Conservation (phyloP, 1,284 basidiomycete genomes). For the Cutaneotrichosporon daszewskae region DNA sequence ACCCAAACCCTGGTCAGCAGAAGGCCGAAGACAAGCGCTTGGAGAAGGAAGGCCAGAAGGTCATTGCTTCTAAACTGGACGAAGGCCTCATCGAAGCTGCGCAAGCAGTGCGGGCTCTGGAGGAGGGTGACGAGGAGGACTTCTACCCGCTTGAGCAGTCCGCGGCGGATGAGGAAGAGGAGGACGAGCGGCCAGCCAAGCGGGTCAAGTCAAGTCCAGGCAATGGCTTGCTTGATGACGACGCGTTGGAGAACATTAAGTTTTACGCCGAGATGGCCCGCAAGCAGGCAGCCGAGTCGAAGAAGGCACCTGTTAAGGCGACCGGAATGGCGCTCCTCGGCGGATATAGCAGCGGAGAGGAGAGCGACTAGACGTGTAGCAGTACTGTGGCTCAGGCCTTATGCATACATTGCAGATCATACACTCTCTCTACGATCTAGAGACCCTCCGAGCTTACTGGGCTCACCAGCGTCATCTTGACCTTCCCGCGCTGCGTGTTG, state of each 20-base stretch:
- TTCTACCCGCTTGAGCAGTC: constrained; percentile 44
- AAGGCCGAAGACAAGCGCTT: constrained; percentile 74
- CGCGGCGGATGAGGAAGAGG: constrained; percentile 15
- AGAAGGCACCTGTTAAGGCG: constrained; percentile 22
- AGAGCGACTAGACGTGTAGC: constrained; percentile 1
- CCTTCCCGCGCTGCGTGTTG: constrained; percentile 87
- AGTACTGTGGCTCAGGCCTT: neutral
- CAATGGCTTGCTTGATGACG: constrained; percentile 63
- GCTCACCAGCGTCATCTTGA: constrained; percentile 63
- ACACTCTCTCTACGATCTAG: constrained; percentile 15
- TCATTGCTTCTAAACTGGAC: constrained; percentile 63
- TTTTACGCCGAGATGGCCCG: constrained; percentile 76
- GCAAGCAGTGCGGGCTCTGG: constrained; percentile 69
- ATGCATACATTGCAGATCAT: too few species aligned
- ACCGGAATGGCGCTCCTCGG: constrained; percentile 3
- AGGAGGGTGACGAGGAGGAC: constrained; percentile 55
- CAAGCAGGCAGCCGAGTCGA: constrained; percentile 48
- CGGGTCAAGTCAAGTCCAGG: constrained; percentile 43
- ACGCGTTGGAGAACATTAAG: constrained; percentile 76
- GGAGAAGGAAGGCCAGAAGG: constrained; percentile 73
- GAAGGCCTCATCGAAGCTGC: constrained; percentile 80
- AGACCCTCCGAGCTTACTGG: constrained; percentile 38
- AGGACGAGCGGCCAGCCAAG: constrained; percentile 46
- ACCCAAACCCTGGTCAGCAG: constrained; percentile 85
- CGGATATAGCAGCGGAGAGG: constrained; percentile 3